These are phyloP conservation scores for Thraustochytrium sp. DNA, from an alignment of 352 stramenopile species.

Conservation along the genomic window DNA sequence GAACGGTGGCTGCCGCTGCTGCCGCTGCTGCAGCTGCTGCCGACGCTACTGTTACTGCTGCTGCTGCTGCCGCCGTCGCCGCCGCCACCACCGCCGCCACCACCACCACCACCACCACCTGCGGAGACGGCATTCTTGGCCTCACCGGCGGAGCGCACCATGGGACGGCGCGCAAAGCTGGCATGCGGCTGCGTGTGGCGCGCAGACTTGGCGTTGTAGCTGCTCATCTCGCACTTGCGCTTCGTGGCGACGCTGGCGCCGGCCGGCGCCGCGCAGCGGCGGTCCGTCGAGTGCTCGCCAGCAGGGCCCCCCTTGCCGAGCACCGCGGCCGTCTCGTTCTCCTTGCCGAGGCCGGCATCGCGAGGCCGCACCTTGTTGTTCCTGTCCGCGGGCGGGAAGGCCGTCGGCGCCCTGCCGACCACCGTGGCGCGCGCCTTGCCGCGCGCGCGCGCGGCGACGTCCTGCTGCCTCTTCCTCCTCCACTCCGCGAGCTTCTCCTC, in stretches of 20 bases:
- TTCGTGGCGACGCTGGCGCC: neutral
- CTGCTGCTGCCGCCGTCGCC: too few relatives aligned
- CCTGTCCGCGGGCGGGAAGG: neutral
- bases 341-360: neutral
- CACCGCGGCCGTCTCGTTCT: neutral
- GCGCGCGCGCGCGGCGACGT: neutral
- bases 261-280: neutral
- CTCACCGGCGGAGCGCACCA: too few relatives aligned
- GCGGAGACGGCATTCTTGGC: neutral
- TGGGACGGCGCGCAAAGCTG: neutral
- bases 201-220: neutral
- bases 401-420: too few relatives aligned
- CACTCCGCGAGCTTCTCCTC: neutral
- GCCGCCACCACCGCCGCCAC: too few relatives aligned
- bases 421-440: neutral
- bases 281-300: neutral
- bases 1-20: too few relatives aligned
- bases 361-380: neutral
- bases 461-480: neutral
- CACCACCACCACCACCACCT: neutral
- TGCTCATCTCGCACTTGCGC: constrained; percentile 9
- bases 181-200: neutral
- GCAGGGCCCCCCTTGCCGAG: neutral
- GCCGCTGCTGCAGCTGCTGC: too few relatives aligned
- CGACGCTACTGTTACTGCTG: too few relatives aligned